A percentile compares a stretch with the other conserved stretches of the same genome.
Conservation (phyloP, 2,329 filamentous ascomycete genomes). For the Botrytis cinerea region DNA sequence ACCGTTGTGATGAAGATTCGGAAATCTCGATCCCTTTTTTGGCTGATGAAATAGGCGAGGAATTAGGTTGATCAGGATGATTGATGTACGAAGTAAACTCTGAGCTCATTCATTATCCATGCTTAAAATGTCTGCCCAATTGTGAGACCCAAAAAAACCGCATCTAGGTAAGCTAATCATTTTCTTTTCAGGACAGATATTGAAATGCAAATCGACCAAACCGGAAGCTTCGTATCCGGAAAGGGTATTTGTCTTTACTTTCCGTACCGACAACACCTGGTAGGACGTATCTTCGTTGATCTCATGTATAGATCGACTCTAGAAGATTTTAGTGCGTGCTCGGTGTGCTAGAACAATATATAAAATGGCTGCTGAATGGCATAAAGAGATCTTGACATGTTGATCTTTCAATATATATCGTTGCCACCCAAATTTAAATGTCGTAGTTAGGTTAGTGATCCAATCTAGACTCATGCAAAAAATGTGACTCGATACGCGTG, state of each 20-base stretch:
- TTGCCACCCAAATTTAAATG: background rate
- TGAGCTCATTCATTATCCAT: background rate
- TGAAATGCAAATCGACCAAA: background rate
- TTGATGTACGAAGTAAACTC: background rate
- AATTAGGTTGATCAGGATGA: slow-evolving; percentile 3
- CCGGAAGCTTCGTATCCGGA: background rate
- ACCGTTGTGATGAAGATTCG: background rate
- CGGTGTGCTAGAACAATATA: background rate
- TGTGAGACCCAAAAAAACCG: background rate
- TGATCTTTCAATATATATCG: background rate
- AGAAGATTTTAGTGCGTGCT: background rate
- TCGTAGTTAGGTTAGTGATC: background rate
- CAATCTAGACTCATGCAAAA: background rate
- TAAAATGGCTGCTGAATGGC: background rate
- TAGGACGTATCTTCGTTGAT: slow-evolving; percentile 7
- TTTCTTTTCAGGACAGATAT: background rate
- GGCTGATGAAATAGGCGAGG: background rate
- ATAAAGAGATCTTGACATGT: background rate
- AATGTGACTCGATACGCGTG: background rate
- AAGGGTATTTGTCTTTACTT: background rate
- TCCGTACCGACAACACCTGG: background rate
- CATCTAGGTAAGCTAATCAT: background rate
- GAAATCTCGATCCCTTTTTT: slow-evolving; percentile 14
- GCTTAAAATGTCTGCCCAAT: background rate
- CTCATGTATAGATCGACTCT: slow-evolving; percentile 4